Conservation (phyloP, 192 early-diverging fungal genomes). For the Podila verticillata region DNA sequence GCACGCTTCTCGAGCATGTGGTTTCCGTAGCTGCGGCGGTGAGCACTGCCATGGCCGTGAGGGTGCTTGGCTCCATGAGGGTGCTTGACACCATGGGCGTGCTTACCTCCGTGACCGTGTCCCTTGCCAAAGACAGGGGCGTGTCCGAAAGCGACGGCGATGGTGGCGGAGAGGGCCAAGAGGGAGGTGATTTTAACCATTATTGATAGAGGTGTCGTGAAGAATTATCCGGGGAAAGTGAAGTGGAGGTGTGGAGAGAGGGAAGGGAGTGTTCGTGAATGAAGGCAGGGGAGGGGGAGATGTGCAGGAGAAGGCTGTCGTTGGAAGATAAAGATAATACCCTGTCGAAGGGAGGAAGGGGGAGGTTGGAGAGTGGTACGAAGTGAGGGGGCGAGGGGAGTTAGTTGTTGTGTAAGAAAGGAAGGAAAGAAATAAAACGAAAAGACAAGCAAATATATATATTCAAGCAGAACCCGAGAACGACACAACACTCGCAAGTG, state of each 20-base stretch:
- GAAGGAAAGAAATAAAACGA: background rate
- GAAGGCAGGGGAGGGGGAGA: background rate
- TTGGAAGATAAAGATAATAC: background rate
- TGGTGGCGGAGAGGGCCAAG: conserved; percentile 7
- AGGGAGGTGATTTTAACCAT: conserved; percentile 18
- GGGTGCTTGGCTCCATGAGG: conserved; percentile 3
- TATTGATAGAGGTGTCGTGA: background rate
- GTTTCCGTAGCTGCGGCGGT: background rate
- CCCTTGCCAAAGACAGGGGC: background rate
- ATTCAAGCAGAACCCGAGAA: conserved; percentile 4
- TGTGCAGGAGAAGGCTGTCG: no score
- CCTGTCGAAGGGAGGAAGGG: background rate
- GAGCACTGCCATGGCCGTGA: no score
- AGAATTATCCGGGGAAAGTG: background rate
- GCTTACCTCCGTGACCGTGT: background rate
- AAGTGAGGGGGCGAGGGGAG: background rate
- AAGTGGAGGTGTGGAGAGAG: no score
- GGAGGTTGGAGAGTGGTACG: background rate
- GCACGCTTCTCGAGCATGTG: conserved; percentile 35
- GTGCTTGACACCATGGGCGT: conserved; percentile 4
- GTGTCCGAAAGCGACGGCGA: conserved; percentile 20
- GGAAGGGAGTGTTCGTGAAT: no score
- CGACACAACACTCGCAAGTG: background rate
- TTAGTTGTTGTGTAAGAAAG: background rate
- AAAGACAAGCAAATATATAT: background rate